Base-by-base conservation (phyloP, 192 early-diverging fungal genomes). In the Dimargaris xerosporica region DNA sequence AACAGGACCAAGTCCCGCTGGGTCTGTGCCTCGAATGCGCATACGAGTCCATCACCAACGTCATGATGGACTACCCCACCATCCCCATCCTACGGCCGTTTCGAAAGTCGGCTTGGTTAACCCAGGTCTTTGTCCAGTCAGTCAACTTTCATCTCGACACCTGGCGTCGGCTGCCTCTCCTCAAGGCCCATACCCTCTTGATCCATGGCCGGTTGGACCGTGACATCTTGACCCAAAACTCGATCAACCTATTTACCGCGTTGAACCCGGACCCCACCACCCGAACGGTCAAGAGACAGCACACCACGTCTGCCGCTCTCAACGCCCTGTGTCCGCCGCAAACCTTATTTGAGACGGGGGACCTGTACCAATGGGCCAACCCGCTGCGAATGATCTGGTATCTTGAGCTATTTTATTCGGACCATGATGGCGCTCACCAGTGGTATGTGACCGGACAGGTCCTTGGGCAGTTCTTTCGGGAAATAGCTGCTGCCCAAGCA, bases 401-500 rank as follows among this genome's bases (percentile, higher is more conserved):
- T 11, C 34, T 56, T 56, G 54, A 56, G 17, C 54, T 34, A 30
- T 19, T 13, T 1, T 56, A 56, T 39, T n/a, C 54, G 23, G 28
- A 56, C 46, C 50, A 48, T 29, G 39, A 52, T 43, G 42, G 12
- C 10, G 28, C 23, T 9, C 54, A 34, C 7, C 46, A 39, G 34
- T 39, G 34, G 34, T 39, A 39, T 39, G 34, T 39, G 34, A 39
- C 34, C 34, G 3, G 34, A 39, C 34, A 39, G 34, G 34, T 39
- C 7, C 34, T 39, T 7, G 34, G 7, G 34, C 34, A 39, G 34
- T 39, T 39, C 34, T 39, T 39, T 39, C 34, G 7, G 34, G 34
- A 39, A 39, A 39, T 39, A 39, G 34, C 62, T 54, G 9, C 43
- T 58, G 66, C 44, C 17, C 51, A 17, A 52, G 51, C 34, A 39